Base-by-base conservation (phyloP, 495 filamentous ascomycete genomes). In the Talaromyces nanjingensis region DNA sequence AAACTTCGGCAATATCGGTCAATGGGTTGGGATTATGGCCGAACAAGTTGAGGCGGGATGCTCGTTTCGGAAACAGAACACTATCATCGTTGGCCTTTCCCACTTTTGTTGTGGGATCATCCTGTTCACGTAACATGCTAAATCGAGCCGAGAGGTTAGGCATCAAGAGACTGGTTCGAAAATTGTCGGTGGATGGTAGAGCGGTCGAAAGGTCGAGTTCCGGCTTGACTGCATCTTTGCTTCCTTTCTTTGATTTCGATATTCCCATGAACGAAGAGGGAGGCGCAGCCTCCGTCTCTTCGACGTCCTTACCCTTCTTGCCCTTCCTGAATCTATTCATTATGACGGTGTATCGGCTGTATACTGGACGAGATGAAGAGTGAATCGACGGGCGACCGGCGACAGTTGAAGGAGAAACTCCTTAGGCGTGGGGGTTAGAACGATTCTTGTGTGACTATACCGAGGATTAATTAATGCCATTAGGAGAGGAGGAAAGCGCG, bases 131-230 rank as follows among this genome's bases (percentile, higher is more conserved):
- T 18, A 99, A 74, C 90, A 99, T 98, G 65, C 93, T 97, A 73
- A 99, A 99, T 3, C 94, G 85, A 18, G 94, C 91, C 0, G 93
- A 96, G 3, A 99, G 80, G 57, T 93, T 94, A 6, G 92, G 90
- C 94, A 99, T 96, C 25, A 99, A 75, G 54, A 98, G 74, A 77
- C 96, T 98, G 6, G 94, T 99, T n/a, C 94, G 88, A 68, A 99
- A 98, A 74, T 97, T 85, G 71, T 98, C 92, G 18, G 79, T 84
- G 0, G 92, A 82, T 3, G 94, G 94, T 5, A 99, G 78, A 4
- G 86, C 93, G 22, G 74, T 78, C 3, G 87, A 73, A 18, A 97
- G 75, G 64, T 98, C 89, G 47, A 97, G 79, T 71, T 87, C 88
- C 5, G 80, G 72, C 69, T 87, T 83, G 22, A 70, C 70, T 66